These are phyloP conservation scores for Syncephalastrum contaminatum DNA, from an alignment of 371 early-diverging fungal species.

Conservation along the genomic window DNA sequence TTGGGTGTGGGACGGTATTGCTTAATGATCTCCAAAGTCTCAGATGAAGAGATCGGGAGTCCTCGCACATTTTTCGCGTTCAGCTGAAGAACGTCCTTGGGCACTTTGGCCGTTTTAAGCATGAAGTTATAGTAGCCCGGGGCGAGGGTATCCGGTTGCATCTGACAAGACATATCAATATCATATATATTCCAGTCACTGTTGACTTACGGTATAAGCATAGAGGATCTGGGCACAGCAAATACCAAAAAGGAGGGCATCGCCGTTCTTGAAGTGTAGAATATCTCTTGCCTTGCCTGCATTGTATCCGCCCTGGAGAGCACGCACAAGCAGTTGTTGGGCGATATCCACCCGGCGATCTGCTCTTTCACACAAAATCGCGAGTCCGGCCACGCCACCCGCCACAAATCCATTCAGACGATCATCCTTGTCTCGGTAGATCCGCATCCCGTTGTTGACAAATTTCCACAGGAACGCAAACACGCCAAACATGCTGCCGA, in stretches of 20 bases:
- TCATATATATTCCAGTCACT: not conserved
- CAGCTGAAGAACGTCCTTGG: conserved; percentile 48
- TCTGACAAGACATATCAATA: conserved; percentile 24
- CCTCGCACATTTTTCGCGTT: conserved; percentile 54
- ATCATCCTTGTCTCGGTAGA: conserved; percentile 59
- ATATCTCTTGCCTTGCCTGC: conserved; percentile 61
- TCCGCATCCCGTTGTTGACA: conserved; percentile 64
- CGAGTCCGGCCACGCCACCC: conserved; percentile 59
- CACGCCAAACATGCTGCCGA: conserved; percentile 71
- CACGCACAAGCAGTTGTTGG: conserved; percentile 61
- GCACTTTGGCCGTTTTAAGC: conserved; percentile 64
- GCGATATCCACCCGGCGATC: conserved; percentile 64
- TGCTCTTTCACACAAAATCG: conserved; percentile 58
- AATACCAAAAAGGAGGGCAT: conserved; percentile 60
- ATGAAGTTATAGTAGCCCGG: conserved; percentile 69
- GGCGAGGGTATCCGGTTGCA: conserved; percentile 65
- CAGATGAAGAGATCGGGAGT: conserved; percentile 41
- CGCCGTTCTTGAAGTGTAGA: conserved; percentile 64
- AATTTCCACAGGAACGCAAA: conserved; percentile 78
- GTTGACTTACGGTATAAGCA: conserved; percentile 57
- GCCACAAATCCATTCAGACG: conserved; percentile 58
- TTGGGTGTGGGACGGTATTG: conserved; percentile 46
- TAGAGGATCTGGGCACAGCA: conserved; percentile 63
- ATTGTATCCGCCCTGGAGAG: conserved; percentile 60
- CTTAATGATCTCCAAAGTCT: conserved; percentile 36